These are phyloP conservation scores for Boletus semigastroideus DNA, from an alignment of 1,284 basidiomycete genomes.

Conservation along the genomic window DNA sequence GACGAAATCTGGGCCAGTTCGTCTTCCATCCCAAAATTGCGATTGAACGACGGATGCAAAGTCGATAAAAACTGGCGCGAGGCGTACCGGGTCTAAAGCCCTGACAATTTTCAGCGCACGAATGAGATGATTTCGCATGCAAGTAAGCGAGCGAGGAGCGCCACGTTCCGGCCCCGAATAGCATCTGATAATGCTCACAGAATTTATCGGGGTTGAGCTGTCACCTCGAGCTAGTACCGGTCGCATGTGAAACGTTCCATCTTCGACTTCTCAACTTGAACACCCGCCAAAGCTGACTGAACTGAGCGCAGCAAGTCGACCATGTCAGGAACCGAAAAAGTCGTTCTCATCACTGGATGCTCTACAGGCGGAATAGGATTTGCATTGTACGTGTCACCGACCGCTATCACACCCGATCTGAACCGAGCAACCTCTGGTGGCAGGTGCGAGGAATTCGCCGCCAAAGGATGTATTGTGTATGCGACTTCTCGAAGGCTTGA, in stretches of 20 bases:
- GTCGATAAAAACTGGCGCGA: conserved; percentile 18
- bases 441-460: conserved; percentile 60
- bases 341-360: conserved; percentile 70
- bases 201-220: too few species aligned
- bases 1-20: conserved; percentile 22
- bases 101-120: conserved; percentile 6
- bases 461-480: conserved; percentile 59
- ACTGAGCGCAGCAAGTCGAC: background rate
- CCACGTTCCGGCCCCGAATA: too few species aligned
- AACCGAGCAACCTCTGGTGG: background rate
- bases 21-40: conserved; percentile 21
- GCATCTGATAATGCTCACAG: too few species aligned
- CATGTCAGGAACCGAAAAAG: conserved; percentile 22
- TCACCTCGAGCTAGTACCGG: too few species aligned
- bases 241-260: too few species aligned
- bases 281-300: too few species aligned
- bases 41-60: conserved; percentile 14
- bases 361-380: conserved; percentile 71
- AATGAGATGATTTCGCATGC: too few species aligned
- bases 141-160: too few species aligned
- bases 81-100: conserved; percentile 9
- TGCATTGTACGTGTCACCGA: conserved; percentile 46
- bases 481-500: conserved; percentile 60
- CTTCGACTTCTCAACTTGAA: too few species aligned
- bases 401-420: background rate